Conservation (phyloP, 176 grass and related monocot genomes). For the maize (Zea mays) region DNA sequence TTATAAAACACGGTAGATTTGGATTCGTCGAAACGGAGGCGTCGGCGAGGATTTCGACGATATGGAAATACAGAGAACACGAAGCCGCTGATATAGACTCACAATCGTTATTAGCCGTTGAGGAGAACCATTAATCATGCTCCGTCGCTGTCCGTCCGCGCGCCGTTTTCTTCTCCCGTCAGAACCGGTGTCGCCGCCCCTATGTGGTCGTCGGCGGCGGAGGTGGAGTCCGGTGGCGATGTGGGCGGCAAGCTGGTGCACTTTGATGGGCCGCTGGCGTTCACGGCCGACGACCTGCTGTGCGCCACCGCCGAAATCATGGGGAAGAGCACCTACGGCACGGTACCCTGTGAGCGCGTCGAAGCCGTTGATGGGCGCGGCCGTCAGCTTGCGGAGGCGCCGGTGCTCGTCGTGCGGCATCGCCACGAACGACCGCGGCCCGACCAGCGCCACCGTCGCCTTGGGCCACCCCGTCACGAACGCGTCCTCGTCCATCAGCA, state of each 20-base stretch:
- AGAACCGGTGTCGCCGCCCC: too few species aligned
- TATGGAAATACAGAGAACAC: too few species aligned
- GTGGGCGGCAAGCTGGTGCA: constrained; percentile 72
- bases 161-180: too few species aligned
- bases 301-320: constrained; percentile 69
- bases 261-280: constrained; percentile 65
- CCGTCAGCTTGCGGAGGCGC: constrained; percentile 62
- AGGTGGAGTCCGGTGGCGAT: constrained; percentile 57
- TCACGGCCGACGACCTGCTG: constrained; percentile 76
- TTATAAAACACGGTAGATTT: too few species aligned
- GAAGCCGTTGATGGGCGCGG: constrained; percentile 76
- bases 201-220: too few species aligned
- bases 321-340: constrained; percentile 73
- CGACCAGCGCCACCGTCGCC: constrained; percentile 66
- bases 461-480: constrained; percentile 82
- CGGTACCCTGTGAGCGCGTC: constrained; percentile 79
- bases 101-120: too few species aligned
- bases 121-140: too few species aligned
- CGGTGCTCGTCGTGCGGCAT: constrained; percentile 79
- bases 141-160: too few species aligned
- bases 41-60: too few species aligned
- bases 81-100: too few species aligned
- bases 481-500: constrained; percentile 80
- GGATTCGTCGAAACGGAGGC: too few species aligned
- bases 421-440: constrained; percentile 68